A percentile compares a stretch with the other conserved stretches of the same genome.
phyloP scores from a whole-genome alignment of 2,329 filamentous ascomycete genomes.

The Bipolaris gigantea region DNA sequence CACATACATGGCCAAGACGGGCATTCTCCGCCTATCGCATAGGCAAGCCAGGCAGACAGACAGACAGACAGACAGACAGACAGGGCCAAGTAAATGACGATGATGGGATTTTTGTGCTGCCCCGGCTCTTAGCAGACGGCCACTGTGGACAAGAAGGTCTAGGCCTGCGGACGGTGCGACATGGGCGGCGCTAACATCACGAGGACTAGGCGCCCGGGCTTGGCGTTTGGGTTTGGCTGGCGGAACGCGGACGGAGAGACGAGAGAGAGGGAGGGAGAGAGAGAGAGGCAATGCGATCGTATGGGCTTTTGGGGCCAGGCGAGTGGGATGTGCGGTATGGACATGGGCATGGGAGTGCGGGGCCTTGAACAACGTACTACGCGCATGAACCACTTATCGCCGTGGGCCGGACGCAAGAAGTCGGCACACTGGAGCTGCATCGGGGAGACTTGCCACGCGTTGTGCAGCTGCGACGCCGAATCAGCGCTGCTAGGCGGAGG shows the following conservation, averaged over 20 bases:
- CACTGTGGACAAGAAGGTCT: slow-evolving; percentile 19
- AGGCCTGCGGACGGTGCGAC: slow-evolving; percentile 22
- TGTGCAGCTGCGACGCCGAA: slow-evolving; percentile 18
- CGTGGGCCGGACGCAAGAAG: slow-evolving; percentile 12
- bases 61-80: slow-evolving; percentile 7
- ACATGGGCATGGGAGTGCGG: slow-evolving; percentile 7
- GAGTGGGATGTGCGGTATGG: background rate
- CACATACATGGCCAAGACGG: background rate
- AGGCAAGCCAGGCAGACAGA: slow-evolving; percentile 19
- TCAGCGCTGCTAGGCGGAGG: slow-evolving; percentile 19
- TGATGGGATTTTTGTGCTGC: slow-evolving; percentile 1
- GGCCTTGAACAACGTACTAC: slow-evolving; percentile 12
- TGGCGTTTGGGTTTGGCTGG: slow-evolving; percentile 20
- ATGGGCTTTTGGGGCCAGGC: too few relatives aligned
- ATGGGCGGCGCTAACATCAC: slow-evolving; percentile 6
- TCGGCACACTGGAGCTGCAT: slow-evolving; percentile 19
- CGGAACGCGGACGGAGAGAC: slow-evolving; percentile 8
- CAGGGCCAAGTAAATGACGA: background rate
- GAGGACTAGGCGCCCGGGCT: slow-evolving; percentile 12
- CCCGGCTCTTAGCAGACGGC: slow-evolving; percentile 13
- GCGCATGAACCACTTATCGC: slow-evolving; percentile 24
- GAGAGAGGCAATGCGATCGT: too few relatives aligned
- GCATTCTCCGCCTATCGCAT: slow-evolving; percentile 2
- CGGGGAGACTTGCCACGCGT: slow-evolving; percentile 28
- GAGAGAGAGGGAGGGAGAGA: too few relatives aligned